These are phyloP conservation scores for Ogataea sp. DNA, from an alignment of 805 yeast genomes.

Conservation along the genomic window DNA sequence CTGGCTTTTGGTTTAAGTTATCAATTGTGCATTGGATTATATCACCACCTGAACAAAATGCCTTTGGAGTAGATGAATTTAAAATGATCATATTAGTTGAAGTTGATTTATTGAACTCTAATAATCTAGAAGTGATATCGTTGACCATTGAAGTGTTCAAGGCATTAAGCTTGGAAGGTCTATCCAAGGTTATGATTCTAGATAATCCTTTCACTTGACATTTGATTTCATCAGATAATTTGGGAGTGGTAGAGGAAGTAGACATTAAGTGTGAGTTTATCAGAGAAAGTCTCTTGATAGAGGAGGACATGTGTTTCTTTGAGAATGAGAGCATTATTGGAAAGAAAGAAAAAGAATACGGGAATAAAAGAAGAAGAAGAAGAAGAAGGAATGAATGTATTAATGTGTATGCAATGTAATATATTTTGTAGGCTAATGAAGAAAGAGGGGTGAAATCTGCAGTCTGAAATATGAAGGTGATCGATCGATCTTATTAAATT, in stretches of 20 bases:
- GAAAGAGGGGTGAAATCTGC: no score
- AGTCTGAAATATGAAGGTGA: no score
- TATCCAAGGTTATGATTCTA: constrained; percentile 67
- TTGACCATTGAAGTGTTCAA: constrained; percentile 68
- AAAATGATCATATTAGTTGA: constrained; percentile 59
- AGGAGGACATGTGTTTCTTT: no score
- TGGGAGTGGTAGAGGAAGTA: neutral
- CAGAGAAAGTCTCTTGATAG: no score
- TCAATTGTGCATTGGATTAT: constrained; percentile 69
- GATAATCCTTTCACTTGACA: constrained; percentile 57
- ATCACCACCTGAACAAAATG: constrained; percentile 96
- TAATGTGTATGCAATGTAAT: no score
- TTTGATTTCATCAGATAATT: constrained; percentile 41
- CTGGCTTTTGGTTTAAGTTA: constrained; percentile 39
- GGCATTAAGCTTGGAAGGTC: constrained; percentile 81
- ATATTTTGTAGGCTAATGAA: no score
- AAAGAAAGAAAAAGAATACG: no score
- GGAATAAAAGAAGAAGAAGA: no score
- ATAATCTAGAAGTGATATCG: constrained; percentile 61
- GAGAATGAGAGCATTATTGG: no score
- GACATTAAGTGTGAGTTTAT: no score
- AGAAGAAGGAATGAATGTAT: no score
- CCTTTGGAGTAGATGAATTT: constrained; percentile 55
- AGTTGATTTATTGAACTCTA: constrained; percentile 67
- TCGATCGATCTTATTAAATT: no score